Evolutionary conservation across 345 rosid genomes (phyloP), one percentile per base, ranked within the genome.

Genomic region (Microcos paniculata): DNA sequence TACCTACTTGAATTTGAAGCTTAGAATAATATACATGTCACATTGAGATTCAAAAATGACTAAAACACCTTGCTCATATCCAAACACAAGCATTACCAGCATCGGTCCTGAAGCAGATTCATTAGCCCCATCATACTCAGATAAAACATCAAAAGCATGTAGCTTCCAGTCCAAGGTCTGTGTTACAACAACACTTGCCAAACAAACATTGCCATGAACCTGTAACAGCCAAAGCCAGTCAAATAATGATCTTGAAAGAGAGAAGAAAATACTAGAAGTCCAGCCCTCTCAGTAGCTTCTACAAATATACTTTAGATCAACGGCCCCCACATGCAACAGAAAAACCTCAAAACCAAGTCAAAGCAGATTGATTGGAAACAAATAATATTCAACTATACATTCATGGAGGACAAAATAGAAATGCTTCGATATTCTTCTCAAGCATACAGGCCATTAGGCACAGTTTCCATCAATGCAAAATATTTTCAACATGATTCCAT

Each of bases 81-180:
- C 71, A 67, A 70, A 76, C n/a, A 51, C n/a, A 63, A 74, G 48
- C 58, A 76, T 79, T 96, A 96, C 99, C 99, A 96, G 96, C 99
- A 96, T 96, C 8, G 99, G 91, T 78, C 99, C 96, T 72, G 82
- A 79, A 48, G 97, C 90, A 82, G 90, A 75, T 90, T 79, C 88
- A 83, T 83, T 93, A 76, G 73, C 87, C 71, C 98, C 98, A 80
- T 93, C 98, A 90, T 92, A 90, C 88, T 96, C 97, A 11, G 98
- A 93, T 49, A 93, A 87, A 81, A 94, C 97, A 62, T 96, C 97
- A 85, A 96, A 91, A 65, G 99, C 98, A 88, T 96, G 98, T 82
- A 96, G 88, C 90, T 96, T 96, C 99, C 99, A 96, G 80, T 96
- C 99, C 88, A 96, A 80, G 80, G 97, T 93, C 81, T 86, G 97